phyloP scores from a whole-genome alignment of 2,329 filamentous ascomycete species.

The Raffaelea deltoideospora region DNA sequence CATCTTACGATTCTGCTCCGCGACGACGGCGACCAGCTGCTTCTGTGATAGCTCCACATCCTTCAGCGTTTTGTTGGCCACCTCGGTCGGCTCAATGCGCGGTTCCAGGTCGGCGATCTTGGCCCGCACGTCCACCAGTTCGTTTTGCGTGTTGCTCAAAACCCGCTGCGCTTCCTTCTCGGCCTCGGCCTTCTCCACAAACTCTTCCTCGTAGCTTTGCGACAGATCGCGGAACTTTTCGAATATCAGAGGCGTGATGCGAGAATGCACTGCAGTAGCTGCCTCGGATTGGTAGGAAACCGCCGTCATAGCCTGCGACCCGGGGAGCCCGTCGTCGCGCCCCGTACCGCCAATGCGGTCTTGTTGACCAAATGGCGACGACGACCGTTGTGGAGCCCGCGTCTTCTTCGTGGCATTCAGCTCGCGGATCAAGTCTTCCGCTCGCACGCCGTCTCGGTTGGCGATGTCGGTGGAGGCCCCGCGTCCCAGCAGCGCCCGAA shows the following conservation, averaged over 20 bases:
- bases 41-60: constrained; percentile 32
- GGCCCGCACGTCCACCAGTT: constrained; percentile 45
- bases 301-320: constrained; percentile 25
- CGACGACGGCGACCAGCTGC: constrained; percentile 18
- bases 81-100: constrained; percentile 39
- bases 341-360: constrained; percentile 42
- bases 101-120: constrained; percentile 43
- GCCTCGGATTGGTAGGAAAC: constrained; percentile 43
- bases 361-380: constrained; percentile 50
- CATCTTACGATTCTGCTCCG: constrained; percentile 36
- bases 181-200: constrained; percentile 56
- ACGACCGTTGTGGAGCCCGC: constrained; percentile 58
- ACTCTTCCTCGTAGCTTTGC: constrained; percentile 57
- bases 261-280: constrained; percentile 53
- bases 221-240: constrained; percentile 60
- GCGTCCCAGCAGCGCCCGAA: constrained; percentile 63
- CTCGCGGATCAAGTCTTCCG: constrained; percentile 68
- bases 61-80: constrained; percentile 30
- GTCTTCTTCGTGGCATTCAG: constrained; percentile 55
- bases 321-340: constrained; percentile 33
- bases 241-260: constrained; percentile 52
- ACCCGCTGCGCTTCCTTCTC: constrained; percentile 53
- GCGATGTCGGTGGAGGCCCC: constrained; percentile 71
- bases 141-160: constrained; percentile 50
- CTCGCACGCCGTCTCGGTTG: constrained; percentile 69